These are phyloP conservation scores for Hypoxylon sp. DNA, from an alignment of 2,329 filamentous ascomycete species.

Conservation along the genomic window DNA sequence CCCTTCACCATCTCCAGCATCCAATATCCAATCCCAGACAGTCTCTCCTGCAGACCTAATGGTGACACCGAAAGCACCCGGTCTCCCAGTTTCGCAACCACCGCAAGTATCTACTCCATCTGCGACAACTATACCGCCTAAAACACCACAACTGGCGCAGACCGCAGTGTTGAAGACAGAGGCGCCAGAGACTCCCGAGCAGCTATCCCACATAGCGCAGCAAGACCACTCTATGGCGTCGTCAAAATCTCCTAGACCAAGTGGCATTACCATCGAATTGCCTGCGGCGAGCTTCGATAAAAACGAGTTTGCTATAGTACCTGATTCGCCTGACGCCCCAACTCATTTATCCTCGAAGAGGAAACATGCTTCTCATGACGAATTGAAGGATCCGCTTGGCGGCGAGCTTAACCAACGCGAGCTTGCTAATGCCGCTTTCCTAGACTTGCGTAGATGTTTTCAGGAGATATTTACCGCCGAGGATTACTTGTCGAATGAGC, in stretches of 20 bases:
- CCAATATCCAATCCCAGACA: conserved; percentile 47
- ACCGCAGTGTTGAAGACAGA: conserved; percentile 25
- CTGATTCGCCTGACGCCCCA: conserved; percentile 61
- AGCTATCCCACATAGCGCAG: conserved; percentile 13
- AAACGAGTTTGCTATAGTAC: conserved; percentile 64
- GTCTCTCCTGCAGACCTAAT: conserved; percentile 49
- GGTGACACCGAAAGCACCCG: conserved; percentile 42
- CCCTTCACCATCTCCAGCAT: conserved; percentile 25
- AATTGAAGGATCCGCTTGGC: conserved; percentile 67
- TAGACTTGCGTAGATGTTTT: conserved; percentile 76
- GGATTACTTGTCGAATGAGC: conserved; percentile 70
- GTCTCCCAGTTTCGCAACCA: conserved; percentile 31
- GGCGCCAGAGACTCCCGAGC: conserved; percentile 18
- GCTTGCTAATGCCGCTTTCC: conserved; percentile 79
- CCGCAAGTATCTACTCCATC: conserved; percentile 35
- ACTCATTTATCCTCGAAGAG: conserved; percentile 64
- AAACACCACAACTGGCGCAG: conserved; percentile 23
- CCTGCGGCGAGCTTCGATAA: conserved; percentile 58
- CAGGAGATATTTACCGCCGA: conserved; percentile 82
- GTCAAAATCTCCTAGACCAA: conserved; percentile 39
- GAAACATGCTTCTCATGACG: conserved; percentile 62
- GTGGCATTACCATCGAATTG: conserved; percentile 62
- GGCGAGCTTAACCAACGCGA: conserved; percentile 82
- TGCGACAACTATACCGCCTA: conserved; percentile 25
- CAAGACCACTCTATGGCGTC: conserved; percentile 24